Percentiles rank a stretch among this genome's conserved stretches.
These are phyloP conservation scores for Cutaneotrichosporon dermatis DNA, from an alignment of 1,284 basidiomycete species.

Conservation along the genomic window DNA sequence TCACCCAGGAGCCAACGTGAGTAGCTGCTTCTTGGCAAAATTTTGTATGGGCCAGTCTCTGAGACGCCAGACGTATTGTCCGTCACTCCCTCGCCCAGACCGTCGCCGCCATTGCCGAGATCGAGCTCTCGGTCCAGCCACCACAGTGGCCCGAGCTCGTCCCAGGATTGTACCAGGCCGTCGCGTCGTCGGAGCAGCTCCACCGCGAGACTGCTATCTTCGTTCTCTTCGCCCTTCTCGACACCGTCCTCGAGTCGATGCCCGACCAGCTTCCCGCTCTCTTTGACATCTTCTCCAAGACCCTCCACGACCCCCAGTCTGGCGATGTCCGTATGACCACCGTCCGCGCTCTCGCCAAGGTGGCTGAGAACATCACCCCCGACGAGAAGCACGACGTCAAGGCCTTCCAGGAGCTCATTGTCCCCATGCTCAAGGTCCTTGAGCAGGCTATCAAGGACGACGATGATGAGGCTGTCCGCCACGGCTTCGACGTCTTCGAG, in stretches of 20 bases:
- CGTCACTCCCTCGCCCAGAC: conserved; percentile 87
- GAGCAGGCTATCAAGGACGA: conserved; percentile 77
- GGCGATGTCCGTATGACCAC: conserved; percentile 89
- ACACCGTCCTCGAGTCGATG: conserved; percentile 85
- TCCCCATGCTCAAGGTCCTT: conserved; percentile 84
- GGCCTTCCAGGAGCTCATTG: conserved; percentile 84
- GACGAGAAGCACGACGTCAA: conserved; percentile 86
- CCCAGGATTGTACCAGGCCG: conserved; percentile 79
- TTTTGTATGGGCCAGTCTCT: not conserved
- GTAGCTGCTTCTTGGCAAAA: conserved; percentile 32
- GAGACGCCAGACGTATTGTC: conserved; percentile 64
- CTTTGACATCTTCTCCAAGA: conserved; percentile 73
- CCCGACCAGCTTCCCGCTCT: conserved; percentile 71
- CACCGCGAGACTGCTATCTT: conserved; percentile 90
- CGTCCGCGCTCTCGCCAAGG: conserved; percentile 79
- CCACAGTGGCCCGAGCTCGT: conserved; percentile 80
- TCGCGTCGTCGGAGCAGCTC: conserved; percentile 61
- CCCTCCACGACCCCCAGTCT: conserved; percentile 80
- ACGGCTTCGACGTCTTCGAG: conserved; percentile 93
- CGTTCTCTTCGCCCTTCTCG: conserved; percentile 87
- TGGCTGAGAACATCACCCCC: conserved; percentile 87
- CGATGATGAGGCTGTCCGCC: conserved; percentile 77
- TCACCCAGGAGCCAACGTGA: conserved; percentile 73
- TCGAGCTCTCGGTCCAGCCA: conserved; percentile 71
- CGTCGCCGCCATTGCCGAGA: conserved; percentile 84